These are phyloP conservation scores for Aspergillus hancockii DNA, from an alignment of 495 filamentous ascomycete genomes.

Conservation along the genomic window DNA sequence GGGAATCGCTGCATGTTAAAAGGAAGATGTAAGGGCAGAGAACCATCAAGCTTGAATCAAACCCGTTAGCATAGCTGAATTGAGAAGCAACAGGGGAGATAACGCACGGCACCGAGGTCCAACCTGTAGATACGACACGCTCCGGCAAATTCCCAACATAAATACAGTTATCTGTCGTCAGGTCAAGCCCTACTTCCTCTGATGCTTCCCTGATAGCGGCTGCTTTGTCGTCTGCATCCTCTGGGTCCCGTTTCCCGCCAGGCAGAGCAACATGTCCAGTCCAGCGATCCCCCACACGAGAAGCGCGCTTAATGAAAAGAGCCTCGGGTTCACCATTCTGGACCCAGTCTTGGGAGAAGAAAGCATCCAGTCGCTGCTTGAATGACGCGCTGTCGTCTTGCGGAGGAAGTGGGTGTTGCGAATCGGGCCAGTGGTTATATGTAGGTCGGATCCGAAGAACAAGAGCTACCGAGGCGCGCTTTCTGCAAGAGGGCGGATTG, in stretches of 20 bases:
- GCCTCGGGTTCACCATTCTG: conserved; percentile 72
- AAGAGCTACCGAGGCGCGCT: conserved; percentile 72
- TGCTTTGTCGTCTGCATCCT: conserved; percentile 64
- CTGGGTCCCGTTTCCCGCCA: conserved; percentile 70
- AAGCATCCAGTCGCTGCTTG: conserved; percentile 52
- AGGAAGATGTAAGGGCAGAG: conserved; percentile 77
- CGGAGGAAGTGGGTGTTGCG: conserved; percentile 16
- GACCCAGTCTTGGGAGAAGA: conserved; percentile 73
- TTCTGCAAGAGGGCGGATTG: conserved; percentile 61
- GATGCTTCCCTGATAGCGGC: conserved; percentile 68
- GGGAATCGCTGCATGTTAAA: conserved; percentile 55
- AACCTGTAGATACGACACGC: conserved; percentile 69
- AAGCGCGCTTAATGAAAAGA: conserved; percentile 76
- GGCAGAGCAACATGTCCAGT: conserved; percentile 75
- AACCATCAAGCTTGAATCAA: conserved; percentile 63
- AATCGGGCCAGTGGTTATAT: conserved; percentile 55
- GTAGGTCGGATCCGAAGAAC: conserved; percentile 68
- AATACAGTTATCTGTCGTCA: conserved; percentile 57
- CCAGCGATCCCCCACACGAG: conserved; percentile 73
- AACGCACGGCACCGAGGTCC: conserved; percentile 68
- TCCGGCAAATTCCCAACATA: conserved; percentile 70
- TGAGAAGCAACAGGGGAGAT: neutral
- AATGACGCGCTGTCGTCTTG: conserved; percentile 32
- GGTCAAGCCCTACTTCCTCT: conserved; percentile 72
- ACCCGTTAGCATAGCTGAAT: conserved; percentile 13